Conservation (phyloP, 768 basidiomycete species). For the Suillus weaverae region DNA sequence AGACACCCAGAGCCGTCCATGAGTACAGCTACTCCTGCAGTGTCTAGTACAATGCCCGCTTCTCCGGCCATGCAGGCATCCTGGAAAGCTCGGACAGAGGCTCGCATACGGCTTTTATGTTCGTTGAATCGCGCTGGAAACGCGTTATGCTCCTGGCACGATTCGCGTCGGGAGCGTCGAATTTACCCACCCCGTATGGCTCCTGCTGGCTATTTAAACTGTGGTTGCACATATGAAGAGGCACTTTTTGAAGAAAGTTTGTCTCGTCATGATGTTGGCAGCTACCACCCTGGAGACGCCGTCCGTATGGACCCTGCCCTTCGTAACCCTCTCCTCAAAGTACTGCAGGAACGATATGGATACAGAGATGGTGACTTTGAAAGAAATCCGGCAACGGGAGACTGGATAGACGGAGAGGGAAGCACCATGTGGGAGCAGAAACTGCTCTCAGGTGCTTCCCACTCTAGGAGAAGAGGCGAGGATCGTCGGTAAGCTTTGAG, state of each 20-base stretch:
- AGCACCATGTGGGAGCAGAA: slow-evolving; percentile 63
- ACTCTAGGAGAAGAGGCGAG: slow-evolving; percentile 36
- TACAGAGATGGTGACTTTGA: slow-evolving; percentile 90
- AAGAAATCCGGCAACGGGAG: slow-evolving; percentile 58
- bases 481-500: slow-evolving; percentile 35
- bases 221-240: slow-evolving; percentile 82
- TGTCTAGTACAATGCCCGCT: slow-evolving; percentile 32
- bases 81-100: slow-evolving; percentile 75
- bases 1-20: slow-evolving; percentile 19
- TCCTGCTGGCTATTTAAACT: slow-evolving; percentile 76
- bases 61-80: slow-evolving; percentile 48
- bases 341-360: slow-evolving; percentile 70
- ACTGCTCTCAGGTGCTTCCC: slow-evolving; percentile 39
- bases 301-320: slow-evolving; percentile 90
- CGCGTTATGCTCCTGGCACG: slow-evolving; percentile 88
- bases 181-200: slow-evolving; percentile 78
- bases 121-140: slow-evolving; percentile 86
- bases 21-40: slow-evolving; percentile 17
- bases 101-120: slow-evolving; percentile 70
- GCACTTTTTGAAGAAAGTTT: slow-evolving; percentile 87
- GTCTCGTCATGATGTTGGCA: slow-evolving; percentile 74
- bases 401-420: slow-evolving; percentile 71
- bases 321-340: slow-evolving; percentile 73
- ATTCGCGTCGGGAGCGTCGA: slow-evolving; percentile 81
- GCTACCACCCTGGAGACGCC: slow-evolving; percentile 79